Base-by-base conservation (phyloP, 345 rosid genomes). In the Eucalyptus leucophloia region DNA sequence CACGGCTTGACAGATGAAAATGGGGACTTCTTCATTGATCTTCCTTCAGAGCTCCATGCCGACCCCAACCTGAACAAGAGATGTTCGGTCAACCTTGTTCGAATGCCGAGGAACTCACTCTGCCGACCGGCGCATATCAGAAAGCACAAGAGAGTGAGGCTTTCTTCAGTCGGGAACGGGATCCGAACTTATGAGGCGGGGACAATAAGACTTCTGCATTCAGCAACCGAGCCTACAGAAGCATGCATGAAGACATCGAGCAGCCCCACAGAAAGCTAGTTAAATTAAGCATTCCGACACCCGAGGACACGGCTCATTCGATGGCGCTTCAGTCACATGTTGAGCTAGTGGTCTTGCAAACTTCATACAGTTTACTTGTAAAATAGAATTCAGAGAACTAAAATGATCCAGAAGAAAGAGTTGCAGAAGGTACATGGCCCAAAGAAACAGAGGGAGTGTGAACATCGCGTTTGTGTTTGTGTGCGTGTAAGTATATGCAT, bases 271-370 rank as follows among this genome's bases (percentile, higher is more conserved):
- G 54, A 90, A 19, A 12, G 21, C 85, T 21, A 77, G 12, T 12
- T 40, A 21, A 19, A 77, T 40, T 77, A 77, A 40, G 47, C 9
- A 23, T 77, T 19, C 2, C 47, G 2, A 77, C 47, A 77, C 3
- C 47, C 2, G 16, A 42, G 86, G 40, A 62, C 40, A 86, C 9
- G 72, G 92, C 94, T 94, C 93, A 85, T 86, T 77, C 87, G 94
- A 94, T 94, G 96, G 96, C 95, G 94, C 96, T 87, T 87, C 93
- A 91, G 96, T 94, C 96, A 93, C 95, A 92, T 87, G 87, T 87
- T 88, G 94, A 91, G 95, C 89, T 92, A 42, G 85, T 40, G 47
- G 44, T 77, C 44, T 40, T 85, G 42, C 21, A 26, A 47, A 87
- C 65, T 87, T 67, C 50, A 40, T n/a, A 86, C 18, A 28, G 44